Evolutionary conservation across 768 basidiomycete species (phyloP).

Genomic region (Naganishia antarctica): DNA sequence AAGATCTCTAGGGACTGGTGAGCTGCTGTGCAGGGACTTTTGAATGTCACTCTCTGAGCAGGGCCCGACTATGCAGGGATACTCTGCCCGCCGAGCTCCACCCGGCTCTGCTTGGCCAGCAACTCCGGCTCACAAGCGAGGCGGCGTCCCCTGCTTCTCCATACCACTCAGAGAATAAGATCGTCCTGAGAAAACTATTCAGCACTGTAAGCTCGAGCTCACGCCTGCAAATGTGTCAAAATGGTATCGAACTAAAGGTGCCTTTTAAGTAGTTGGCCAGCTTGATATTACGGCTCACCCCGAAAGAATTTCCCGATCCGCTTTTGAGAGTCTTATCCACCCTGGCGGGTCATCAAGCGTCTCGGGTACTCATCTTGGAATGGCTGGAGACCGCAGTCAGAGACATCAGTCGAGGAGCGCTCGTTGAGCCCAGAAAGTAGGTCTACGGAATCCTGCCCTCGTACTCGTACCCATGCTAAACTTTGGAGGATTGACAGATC

Average conservation of each 20-base stretch:
- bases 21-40: constrained; percentile 21
- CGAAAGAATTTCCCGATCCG: constrained; percentile 67
- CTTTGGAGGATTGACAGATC: constrained; percentile 51
- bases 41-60: background rate
- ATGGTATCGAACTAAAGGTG: constrained; percentile 11
- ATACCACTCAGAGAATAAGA: constrained; percentile 58
- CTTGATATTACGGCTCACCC: constrained; percentile 60
- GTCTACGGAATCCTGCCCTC: too few relatives aligned
- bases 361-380: constrained; percentile 32
- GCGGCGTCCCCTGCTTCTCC: constrained; percentile 49
- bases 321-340: constrained; percentile 61
- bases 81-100: constrained; percentile 63
- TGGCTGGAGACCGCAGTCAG: constrained; percentile 73
- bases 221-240: background rate
- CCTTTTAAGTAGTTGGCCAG: constrained; percentile 64
- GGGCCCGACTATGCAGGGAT: constrained; percentile 56
- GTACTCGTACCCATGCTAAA: too few relatives aligned
- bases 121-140: constrained; percentile 66
- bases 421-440: constrained; percentile 64
- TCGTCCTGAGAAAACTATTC: constrained; percentile 80
- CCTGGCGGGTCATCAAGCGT: constrained; percentile 20
- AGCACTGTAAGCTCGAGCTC: constrained; percentile 62
- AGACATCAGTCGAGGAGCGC: constrained; percentile 69
- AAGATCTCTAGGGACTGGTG: constrained; percentile 92
- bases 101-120: constrained; percentile 59